A percentile compares a stretch with the other conserved stretches of the same genome.
These are phyloP conservation scores for Penicillium atrosanguineum DNA, from an alignment of 495 filamentous ascomycete species.

Conservation along the genomic window DNA sequence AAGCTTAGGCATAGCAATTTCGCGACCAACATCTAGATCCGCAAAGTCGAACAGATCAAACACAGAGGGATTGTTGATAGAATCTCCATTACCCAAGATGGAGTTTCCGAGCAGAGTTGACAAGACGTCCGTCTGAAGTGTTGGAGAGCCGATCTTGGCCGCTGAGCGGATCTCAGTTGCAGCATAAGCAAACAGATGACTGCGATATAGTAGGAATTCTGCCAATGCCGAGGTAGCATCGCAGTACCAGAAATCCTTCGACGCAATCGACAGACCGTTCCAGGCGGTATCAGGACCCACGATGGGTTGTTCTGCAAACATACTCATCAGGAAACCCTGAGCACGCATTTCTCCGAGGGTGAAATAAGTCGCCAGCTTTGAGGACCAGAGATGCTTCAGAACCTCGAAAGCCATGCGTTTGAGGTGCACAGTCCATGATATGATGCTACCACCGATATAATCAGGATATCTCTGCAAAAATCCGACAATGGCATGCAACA, in stretches of 20 bases:
- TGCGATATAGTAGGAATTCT: conserved; percentile 71
- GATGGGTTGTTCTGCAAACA: conserved; percentile 62
- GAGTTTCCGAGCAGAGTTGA: conserved; percentile 77
- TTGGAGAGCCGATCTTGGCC: conserved; percentile 63
- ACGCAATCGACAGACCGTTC: conserved; percentile 56
- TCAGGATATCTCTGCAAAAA: conserved; percentile 63
- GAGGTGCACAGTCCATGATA: conserved; percentile 68
- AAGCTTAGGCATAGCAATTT: conserved; percentile 46
- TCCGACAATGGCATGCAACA: conserved; percentile 77
- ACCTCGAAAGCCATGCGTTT: conserved; percentile 76
- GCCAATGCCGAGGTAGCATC: conserved; percentile 62
- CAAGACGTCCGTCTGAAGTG: conserved; percentile 73
- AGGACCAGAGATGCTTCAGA: conserved; percentile 76
- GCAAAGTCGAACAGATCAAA: conserved; percentile 95
- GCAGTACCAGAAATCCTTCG: conserved; percentile 62
- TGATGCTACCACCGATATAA: conserved; percentile 55
- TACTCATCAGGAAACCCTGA: conserved; percentile 68
- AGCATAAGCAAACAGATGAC: conserved; percentile 76
- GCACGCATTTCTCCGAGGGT: conserved; percentile 74
- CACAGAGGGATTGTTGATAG: conserved; percentile 64
- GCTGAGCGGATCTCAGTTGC: conserved; percentile 80
- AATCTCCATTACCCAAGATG: conserved; percentile 56
- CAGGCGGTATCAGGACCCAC: conserved; percentile 64
- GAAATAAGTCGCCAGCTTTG: conserved; percentile 71
- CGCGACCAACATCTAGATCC: conserved; percentile 59